A percentile compares a stretch with the other conserved stretches of the same genome.
Evolutionary conservation across 129 eudicot genomes (phyloP).

Genomic region (Arctium lappa): DNA sequence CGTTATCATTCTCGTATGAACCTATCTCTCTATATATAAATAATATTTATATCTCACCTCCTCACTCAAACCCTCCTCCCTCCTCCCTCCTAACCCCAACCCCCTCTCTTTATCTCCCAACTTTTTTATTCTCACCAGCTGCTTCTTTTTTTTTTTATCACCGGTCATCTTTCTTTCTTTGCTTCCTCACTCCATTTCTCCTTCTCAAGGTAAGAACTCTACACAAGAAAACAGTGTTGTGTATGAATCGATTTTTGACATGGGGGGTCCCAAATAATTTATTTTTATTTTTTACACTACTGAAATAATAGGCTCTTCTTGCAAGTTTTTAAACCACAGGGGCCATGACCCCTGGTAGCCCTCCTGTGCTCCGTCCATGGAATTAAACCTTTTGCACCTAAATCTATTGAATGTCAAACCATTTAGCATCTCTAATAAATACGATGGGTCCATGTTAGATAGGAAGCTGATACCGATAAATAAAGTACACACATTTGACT

Average conservation of each 20-base stretch:
- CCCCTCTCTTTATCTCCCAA: slow-evolving; percentile 20
- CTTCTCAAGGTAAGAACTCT: slow-evolving; percentile 38
- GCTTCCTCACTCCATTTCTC: slow-evolving; percentile 59
- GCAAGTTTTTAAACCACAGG: no score
- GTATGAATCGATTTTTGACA: no score
- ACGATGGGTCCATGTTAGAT: neutral
- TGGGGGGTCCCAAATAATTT: no score
- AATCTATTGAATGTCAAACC: neutral
- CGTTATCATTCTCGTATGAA: no score
- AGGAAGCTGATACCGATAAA: neutral
- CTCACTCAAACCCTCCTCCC: no score
- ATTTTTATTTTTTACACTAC: no score
- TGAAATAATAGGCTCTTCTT: no score
- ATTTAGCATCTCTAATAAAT: neutral
- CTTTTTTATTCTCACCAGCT: slow-evolving; percentile 7
- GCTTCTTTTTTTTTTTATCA: slow-evolving; percentile 8
- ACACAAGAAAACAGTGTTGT: no score
- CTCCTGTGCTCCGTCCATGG: no score
- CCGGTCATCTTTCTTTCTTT: slow-evolving; percentile 30
- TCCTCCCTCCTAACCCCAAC: slow-evolving; percentile 27
- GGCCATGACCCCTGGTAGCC: no score
- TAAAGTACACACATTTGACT: neutral
- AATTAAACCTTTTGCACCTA: neutral
- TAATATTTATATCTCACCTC: slow-evolving; percentile 28
- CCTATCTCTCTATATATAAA: neutral